Conservation (phyloP, 2,329 filamentous ascomycete species). For the Paecilomyces dactylethromorphus region DNA sequence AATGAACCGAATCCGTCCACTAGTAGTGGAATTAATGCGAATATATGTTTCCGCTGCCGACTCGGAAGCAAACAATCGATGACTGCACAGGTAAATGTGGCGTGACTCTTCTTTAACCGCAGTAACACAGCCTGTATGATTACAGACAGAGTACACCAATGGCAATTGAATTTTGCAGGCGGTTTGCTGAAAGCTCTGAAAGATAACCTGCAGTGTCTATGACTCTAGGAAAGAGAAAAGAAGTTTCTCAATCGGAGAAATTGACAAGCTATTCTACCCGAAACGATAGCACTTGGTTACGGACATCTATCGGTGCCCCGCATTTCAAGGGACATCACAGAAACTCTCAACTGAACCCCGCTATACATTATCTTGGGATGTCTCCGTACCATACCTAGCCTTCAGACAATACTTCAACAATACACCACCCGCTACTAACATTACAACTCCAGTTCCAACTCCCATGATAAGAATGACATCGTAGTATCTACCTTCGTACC, state of each 20-base stretch:
- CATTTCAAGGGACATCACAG: background rate
- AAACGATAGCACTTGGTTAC: background rate
- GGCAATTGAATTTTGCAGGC: background rate
- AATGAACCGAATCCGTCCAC: background rate
- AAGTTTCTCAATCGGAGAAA: background rate
- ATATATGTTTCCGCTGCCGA: background rate
- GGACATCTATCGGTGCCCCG: background rate
- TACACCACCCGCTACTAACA: background rate
- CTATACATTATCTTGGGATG: background rate
- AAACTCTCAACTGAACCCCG: background rate
- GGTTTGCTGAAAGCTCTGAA: no score
- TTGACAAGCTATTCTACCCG: background rate
- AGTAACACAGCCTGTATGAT: background rate
- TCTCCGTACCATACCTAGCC: background rate
- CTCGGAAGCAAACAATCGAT: background rate
- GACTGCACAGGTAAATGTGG: background rate
- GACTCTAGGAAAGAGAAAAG: background rate
- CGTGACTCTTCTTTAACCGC: background rate
- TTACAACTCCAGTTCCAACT: background rate
- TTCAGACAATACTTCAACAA: background rate
- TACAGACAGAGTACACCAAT: background rate
- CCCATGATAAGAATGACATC: background rate
- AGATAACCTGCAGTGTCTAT: background rate
- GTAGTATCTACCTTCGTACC: background rate
- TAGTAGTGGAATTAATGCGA: conserved; percentile 9